Conservation (phyloP, 371 early-diverging fungal species). For the Capillidium rhysosporum region DNA sequence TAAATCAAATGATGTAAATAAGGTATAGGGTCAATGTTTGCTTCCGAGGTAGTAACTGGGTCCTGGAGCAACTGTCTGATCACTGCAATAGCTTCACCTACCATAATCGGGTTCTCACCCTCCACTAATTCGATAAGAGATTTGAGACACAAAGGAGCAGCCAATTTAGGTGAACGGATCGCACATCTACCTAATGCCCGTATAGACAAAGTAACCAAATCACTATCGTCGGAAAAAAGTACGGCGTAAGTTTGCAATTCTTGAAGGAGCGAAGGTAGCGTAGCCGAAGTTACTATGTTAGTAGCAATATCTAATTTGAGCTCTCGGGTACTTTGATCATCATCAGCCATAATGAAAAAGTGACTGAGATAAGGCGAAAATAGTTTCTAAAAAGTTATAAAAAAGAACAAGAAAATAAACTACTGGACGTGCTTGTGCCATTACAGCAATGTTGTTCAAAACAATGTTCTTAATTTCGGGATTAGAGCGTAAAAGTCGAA, state of each 20-base stretch:
- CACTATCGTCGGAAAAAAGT: constrained; percentile 23
- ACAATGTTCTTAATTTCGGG: constrained; percentile 62
- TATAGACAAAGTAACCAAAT: constrained; percentile 45
- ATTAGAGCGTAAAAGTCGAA: constrained; percentile 46
- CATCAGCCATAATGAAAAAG: constrained; percentile 64
- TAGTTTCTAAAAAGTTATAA: constrained; percentile 19
- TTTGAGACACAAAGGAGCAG: constrained; percentile 35
- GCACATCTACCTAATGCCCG: constrained; percentile 51
- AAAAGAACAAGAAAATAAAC: constrained; percentile 5
- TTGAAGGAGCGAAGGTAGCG: constrained; percentile 12
- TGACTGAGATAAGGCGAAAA: constrained; percentile 48
- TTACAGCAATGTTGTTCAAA: constrained; percentile 50
- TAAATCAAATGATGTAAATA: constrained; percentile 28
- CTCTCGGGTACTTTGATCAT: constrained; percentile 53
- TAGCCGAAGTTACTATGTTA: constrained; percentile 18
- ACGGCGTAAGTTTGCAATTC: constrained; percentile 20
- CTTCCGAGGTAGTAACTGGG: constrained; percentile 14
- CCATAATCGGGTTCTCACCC: constrained; percentile 46
- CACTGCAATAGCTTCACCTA: constrained; percentile 56
- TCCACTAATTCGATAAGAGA: constrained; percentile 40
- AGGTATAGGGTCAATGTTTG: constrained; percentile 14
- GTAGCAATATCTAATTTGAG: constrained; percentile 71
- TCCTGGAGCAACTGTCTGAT: constrained; percentile 46
- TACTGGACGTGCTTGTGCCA: constrained; percentile 47
- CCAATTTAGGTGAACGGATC: constrained; percentile 25